Percentiles rank a stretch among this genome's conserved stretches.
Conservation (phyloP, 805 yeast genomes). For the Ogataea paradorogensis region DNA sequence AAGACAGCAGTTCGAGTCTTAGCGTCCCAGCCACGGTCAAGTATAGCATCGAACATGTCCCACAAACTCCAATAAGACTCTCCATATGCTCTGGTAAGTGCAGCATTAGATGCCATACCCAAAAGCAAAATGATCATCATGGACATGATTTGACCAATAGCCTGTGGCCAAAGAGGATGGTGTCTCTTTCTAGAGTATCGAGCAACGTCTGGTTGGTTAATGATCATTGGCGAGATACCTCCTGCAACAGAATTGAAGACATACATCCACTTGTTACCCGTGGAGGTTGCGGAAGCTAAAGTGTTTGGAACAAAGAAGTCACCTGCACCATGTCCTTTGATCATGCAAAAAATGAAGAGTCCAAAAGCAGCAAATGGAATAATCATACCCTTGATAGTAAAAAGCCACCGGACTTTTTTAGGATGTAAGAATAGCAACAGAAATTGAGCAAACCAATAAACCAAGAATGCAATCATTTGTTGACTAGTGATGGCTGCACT, state of each 20-base stretch:
- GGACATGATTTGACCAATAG: constrained; percentile 21
- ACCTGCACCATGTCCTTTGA: constrained; percentile 21
- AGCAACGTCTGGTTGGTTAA: constrained; percentile 30
- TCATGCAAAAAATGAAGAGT: constrained; percentile 20
- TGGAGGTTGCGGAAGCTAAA: constrained; percentile 5
- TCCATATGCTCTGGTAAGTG: constrained; percentile 21
- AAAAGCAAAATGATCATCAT: constrained; percentile 14
- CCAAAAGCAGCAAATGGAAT: constrained; percentile 24
- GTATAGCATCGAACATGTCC: constrained; percentile 28
- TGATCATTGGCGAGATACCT: constrained; percentile 27
- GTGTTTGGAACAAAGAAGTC: constrained; percentile 15
- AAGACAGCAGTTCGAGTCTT: constrained; percentile 28
- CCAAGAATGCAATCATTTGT: constrained; percentile 19
- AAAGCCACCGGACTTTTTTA: constrained; percentile 18
- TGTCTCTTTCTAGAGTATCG: constrained; percentile 21
- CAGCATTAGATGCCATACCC: constrained; percentile 21
- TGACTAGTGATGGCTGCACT: constrained; percentile 19
- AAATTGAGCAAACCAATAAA: constrained; percentile 23
- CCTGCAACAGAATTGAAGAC: constrained; percentile 25
- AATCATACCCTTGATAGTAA: constrained; percentile 19
- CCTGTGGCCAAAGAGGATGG: constrained; percentile 19
- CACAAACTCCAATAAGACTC: constrained; percentile 31
- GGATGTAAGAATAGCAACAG: constrained; percentile 23
- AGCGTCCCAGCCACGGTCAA: constrained; percentile 29
- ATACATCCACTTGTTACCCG: constrained; percentile 20